A percentile compares a stretch with the other conserved stretches of the same genome.
These are phyloP conservation scores for Arctostaphylos glauca DNA, from an alignment of 148 eudicot species.

Conservation along the genomic window DNA sequence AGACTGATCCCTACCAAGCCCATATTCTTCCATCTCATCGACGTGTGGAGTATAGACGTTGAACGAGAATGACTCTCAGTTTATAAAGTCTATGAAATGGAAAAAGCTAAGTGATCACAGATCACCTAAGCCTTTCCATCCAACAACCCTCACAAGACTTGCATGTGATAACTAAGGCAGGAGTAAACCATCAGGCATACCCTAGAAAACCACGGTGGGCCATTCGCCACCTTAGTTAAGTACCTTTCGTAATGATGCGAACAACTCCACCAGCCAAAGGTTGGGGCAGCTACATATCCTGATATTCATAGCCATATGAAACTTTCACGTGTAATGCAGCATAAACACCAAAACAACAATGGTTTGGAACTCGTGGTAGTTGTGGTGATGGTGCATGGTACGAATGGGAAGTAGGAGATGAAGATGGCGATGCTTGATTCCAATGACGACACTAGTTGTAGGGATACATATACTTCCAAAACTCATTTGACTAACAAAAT, in stretches of 20 bases:
- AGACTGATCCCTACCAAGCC: neutral
- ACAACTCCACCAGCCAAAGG: neutral
- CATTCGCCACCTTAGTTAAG: neutral
- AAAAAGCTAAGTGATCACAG: neutral
- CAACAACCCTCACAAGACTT: neutral
- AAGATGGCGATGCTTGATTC: neutral
- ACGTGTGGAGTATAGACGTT: neutral
- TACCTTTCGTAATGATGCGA: neutral
- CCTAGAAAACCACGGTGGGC: neutral
- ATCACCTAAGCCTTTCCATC: neutral
- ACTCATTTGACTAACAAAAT: neutral
- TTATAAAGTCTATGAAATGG: neutral
- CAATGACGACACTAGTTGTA: neutral
- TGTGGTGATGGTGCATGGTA: neutral
- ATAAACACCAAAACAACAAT: conserved; percentile 1
- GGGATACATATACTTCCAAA: neutral
- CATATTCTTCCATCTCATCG: neutral
- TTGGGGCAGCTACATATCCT: neutral
- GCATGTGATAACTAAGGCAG: neutral
- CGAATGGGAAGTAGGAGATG: neutral
- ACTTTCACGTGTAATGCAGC: neutral
- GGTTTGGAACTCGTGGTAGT: neutral
- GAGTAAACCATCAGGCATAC: neutral
- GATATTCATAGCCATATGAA: neutral
- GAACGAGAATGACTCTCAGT: neutral